Evolutionary conservation across 1,284 basidiomycete genomes (phyloP), one percentile per base, ranked within the genome.

Genomic region (Schizopora paradoxa): DNA sequence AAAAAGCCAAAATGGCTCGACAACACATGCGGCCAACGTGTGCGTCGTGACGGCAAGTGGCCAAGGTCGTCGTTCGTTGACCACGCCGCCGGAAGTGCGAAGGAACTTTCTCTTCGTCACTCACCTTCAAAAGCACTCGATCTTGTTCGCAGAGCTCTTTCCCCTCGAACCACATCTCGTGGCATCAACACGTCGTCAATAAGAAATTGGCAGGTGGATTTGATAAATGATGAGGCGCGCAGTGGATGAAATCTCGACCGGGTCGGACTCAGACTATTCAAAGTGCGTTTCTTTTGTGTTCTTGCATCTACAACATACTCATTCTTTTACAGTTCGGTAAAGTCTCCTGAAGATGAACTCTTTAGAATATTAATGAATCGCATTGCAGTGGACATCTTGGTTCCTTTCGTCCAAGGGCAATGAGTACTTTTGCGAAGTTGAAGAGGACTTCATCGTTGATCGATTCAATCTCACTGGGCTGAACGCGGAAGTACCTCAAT

Each of bases 381-480:
- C n/a, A n/a, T n/a, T n/a, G n/a, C 56, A 86, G 85, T 98, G 94
- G 94, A 94, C 96, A 58, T 91, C 92, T 5, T 98, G 95, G 95
- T 99, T 98, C 65, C 75, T 99, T 22, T 92, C 92, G 5, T 95
- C 92, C n/a, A 94, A 90, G 63, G 87, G 87, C 43, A 89, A 90
- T 67, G 95, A 99, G 69, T 99, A 99, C 73, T 99, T 98, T 65
- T 97, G 94, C 67, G 94, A 99, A 70, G 91, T 99, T 54, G 96
- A 99, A 63, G 94, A 98, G 61, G 95, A 98, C 67, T 99, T 98
- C 67, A 98, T 99, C 58, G 76, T 98, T 41, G 95, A 99, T 69
- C 79, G 95, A 37, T 98, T 99, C 80, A 99, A 98, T 67, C 74
- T 99, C 46, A 99, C 95, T 0, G 95, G 96, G 2, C 74, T 98